phyloP scores from a whole-genome alignment of 2,329 filamentous ascomycete genomes.

The Sarocladium oryzae region DNA sequence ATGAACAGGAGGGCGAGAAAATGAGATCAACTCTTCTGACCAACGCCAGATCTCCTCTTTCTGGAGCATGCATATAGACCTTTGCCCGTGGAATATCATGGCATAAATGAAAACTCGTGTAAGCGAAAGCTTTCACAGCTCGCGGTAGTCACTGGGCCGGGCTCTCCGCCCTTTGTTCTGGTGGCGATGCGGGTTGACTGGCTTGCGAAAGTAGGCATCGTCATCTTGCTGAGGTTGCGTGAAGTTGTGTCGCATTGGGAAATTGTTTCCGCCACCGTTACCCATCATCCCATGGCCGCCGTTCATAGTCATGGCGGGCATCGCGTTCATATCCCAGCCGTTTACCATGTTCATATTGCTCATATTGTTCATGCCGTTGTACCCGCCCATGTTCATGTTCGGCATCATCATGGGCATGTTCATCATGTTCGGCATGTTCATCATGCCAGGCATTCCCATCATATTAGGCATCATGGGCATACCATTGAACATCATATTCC shows the following conservation, averaged over 20 bases:
- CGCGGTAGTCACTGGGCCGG: constrained; percentile 84
- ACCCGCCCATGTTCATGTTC: constrained; percentile 18
- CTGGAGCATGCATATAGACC: neutral
- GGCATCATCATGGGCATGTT: constrained; percentile 19
- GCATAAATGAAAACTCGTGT: neutral
- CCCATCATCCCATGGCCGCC: constrained; percentile 17
- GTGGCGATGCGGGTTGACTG: constrained; percentile 88
- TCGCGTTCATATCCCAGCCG: constrained; percentile 33
- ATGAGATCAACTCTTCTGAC: neutral
- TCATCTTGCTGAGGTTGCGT: constrained; percentile 62
- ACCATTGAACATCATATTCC: constrained; percentile 31
- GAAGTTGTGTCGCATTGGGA: constrained; percentile 31
- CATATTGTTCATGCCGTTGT: constrained; percentile 25
- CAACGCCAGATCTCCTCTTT: neutral
- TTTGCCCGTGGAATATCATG: neutral
- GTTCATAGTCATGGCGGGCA: constrained; percentile 24
- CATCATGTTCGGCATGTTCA: constrained; percentile 25
- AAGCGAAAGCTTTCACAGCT: constrained; percentile 53
- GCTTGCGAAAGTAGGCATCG: constrained; percentile 90
- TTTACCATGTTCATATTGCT: constrained; percentile 21
- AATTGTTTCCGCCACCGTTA: constrained; percentile 29
- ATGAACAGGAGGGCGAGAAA: neutral
- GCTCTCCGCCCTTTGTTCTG: constrained; percentile 73
- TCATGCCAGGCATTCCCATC: constrained; percentile 34
- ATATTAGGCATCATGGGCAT: constrained; percentile 31